Base-by-base conservation (phyloP, 2,329 filamentous ascomycete species). In the Phialemonium atrogriseum region DNA sequence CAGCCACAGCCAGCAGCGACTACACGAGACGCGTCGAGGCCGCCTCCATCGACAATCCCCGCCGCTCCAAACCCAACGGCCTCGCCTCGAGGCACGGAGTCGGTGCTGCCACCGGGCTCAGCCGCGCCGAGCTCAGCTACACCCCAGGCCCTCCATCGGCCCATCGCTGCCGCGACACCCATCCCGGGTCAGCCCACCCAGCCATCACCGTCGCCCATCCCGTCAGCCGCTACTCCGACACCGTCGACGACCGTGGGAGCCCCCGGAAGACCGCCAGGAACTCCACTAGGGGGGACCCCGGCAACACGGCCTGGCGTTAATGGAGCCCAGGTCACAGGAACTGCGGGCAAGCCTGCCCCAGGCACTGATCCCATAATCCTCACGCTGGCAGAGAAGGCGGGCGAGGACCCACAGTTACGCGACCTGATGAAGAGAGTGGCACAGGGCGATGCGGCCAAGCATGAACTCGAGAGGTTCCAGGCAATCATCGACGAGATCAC, bases 381-480 rank as follows among this genome's bases (percentile, higher is more conserved):
- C 30, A 77, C 83, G 41, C 61, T 91, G 16, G 84, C 84, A 0
- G 80, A 84, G 45, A 75, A 76, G 41, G 84, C 84, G 6, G 82
- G 80, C 0, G 76, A 73, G 16, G 81, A 91, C 49, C 70, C 77
- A 0, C 69, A 80, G 34, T 62, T 91, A 8, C 79, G 86, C 35
- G 77, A 81, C 21, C 63, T 91, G 0, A 91, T 91, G 84, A 85
- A 85, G 52, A 75, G 84, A 32, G 84, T 91, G 1, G 84, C 84
- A 0, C 77, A 79, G 17, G 84, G 84, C 2, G 71, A 80, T 43
- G 84, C 84, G 1, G 76, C 73, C 10, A 70, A 75, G 22, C 71
- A 77, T 10, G 82, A 91, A 50, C 59, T 91, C 10, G 75, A 76
- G 27, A 73, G 78, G 39, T 91, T 91, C 44, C 84, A 91, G 50